Evolutionary conservation across 1,139 yeast genomes (phyloP).

Genomic region (Yamadazyma atlantica): DNA sequence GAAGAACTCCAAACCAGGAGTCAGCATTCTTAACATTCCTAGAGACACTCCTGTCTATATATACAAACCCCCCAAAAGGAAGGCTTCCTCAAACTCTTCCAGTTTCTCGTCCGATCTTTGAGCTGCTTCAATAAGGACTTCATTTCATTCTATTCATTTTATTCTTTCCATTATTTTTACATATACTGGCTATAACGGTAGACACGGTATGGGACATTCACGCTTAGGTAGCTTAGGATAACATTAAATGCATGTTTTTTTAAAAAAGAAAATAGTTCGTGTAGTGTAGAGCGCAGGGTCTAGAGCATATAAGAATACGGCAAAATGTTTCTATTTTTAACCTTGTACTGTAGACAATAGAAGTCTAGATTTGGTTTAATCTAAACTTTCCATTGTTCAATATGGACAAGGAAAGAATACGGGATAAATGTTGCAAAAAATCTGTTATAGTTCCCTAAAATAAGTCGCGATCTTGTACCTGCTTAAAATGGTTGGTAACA

Average conservation of each 20-base stretch:
- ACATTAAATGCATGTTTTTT: constrained; percentile 1
- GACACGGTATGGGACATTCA: not conserved
- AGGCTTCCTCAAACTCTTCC: constrained; percentile 2
- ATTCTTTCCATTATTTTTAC: not conserved
- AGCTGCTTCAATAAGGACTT: not conserved
- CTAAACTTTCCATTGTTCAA: no score
- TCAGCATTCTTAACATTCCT: constrained; percentile 29
- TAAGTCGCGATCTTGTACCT: no score
- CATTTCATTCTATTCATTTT: not conserved
- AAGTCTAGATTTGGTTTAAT: no score
- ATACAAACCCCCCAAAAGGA: constrained; percentile 34
- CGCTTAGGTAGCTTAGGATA: not conserved
- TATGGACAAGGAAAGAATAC: no score
- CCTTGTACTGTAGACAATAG: no score
- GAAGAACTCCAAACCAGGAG: constrained; percentile 16
- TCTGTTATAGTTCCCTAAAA: no score
- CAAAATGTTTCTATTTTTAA: no score
- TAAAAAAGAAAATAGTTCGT: not conserved
- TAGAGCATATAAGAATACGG: no score
- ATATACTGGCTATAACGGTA: constrained; percentile 1
- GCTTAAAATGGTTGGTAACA: no score
- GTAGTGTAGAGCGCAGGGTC: no score
- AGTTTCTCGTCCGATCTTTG: not conserved
- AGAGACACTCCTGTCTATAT: constrained; percentile 33
- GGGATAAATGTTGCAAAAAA: no score